These are phyloP conservation scores for Chlorella vulgaris DNA, from an alignment of 139 green algal species.

Conservation along the genomic window DNA sequence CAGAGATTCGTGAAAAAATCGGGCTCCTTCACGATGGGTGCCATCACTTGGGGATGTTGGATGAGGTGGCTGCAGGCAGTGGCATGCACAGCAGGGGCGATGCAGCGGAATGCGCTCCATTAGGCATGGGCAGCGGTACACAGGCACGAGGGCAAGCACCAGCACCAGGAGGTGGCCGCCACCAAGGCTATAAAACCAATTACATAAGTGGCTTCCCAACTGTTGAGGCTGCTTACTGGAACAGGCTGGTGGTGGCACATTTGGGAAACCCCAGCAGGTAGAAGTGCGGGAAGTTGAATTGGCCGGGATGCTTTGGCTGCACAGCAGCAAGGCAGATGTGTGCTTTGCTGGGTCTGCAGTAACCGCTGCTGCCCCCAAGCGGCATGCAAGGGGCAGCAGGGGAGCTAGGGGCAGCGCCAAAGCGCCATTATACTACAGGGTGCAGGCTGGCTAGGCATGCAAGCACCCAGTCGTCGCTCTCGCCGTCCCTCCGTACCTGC, in stretches of 20 bases:
- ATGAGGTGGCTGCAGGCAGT: constrained; percentile 12
- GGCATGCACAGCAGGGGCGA: not conserved
- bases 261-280: constrained; percentile 20
- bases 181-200: too few species aligned
- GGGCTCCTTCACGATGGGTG: constrained; percentile 9
- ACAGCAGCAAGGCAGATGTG: not conserved
- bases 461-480: not conserved
- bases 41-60: constrained; percentile 16
- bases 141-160: too few species aligned
- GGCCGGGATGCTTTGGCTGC: constrained; percentile 8
- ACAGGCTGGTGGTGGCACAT: constrained; percentile 22
- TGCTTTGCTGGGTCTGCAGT: not conserved
- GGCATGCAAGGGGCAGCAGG: not conserved
- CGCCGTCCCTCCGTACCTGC: not conserved
- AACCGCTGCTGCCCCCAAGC: not conserved
- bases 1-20: constrained; percentile 1
- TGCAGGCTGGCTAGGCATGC: not conserved
- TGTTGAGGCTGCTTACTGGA: not conserved
- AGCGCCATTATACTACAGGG: not conserved
- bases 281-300: constrained; percentile 30
- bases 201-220: too few species aligned
- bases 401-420: not conserved
- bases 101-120: not conserved
- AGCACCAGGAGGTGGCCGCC: too few species aligned
- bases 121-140: too few species aligned